Evolutionary conservation across 345 rosid genomes (phyloP).

Genomic region (Eucalyptus erythrocorys): DNA sequence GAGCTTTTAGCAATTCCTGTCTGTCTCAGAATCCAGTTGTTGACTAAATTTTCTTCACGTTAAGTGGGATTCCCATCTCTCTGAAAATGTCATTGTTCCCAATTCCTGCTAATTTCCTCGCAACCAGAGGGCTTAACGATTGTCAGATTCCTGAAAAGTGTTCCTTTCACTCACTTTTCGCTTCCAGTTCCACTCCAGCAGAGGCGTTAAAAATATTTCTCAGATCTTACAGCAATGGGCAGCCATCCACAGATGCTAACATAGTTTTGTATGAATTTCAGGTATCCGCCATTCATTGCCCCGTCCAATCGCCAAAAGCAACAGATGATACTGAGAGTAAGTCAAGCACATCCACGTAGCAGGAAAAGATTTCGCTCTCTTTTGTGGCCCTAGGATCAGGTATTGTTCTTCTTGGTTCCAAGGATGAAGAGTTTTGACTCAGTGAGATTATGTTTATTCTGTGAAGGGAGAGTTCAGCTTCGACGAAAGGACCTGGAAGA

Average conservation of each 20-base stretch:
- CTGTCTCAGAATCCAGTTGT: neutral
- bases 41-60: neutral
- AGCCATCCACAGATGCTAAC: neutral
- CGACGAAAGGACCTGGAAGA: slow-evolving; percentile 54
- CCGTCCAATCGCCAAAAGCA: slow-evolving; percentile 56
- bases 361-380: neutral
- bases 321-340: slow-evolving; percentile 45
- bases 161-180: neutral
- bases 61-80: neutral
- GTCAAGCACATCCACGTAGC: neutral
- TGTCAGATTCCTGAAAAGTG: neutral
- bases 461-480: slow-evolving; percentile 54
- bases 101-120: neutral
- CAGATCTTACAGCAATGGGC: neutral
- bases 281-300: slow-evolving; percentile 62
- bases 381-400: neutral
- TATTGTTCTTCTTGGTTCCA: neutral
- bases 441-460: neutral
- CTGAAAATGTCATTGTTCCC: neutral
- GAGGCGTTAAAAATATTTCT: neutral
- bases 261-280: neutral
- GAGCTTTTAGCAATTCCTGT: neutral
- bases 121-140: neutral
- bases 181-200: neutral
- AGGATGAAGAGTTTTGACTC: neutral